phyloP scores from a whole-genome alignment of 2,329 filamentous ascomycete genomes.

The Trichoderma semiorbis region DNA sequence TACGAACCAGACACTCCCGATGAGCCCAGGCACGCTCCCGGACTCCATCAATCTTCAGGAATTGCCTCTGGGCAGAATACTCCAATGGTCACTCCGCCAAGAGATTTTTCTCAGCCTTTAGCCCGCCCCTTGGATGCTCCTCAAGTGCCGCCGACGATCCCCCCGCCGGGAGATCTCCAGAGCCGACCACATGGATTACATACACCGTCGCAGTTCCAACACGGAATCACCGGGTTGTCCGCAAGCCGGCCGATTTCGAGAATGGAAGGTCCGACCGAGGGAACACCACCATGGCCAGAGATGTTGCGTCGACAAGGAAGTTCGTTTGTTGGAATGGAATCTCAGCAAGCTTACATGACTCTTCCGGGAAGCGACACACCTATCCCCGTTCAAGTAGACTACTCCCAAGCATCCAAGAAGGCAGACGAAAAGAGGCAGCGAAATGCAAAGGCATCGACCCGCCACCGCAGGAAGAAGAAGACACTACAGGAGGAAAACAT shows the following conservation, averaged over 20 bases:
- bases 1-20: constrained; percentile 30
- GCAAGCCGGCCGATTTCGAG: constrained; percentile 25
- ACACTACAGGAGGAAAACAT: constrained; percentile 74
- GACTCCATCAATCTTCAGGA: constrained; percentile 26
- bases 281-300: constrained; percentile 31
- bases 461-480: constrained; percentile 78
- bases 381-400: constrained; percentile 67
- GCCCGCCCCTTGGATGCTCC: constrained; percentile 25
- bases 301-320: constrained; percentile 31
- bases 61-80: constrained; percentile 24
- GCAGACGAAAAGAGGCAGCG: constrained; percentile 82
- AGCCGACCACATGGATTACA: constrained; percentile 20
- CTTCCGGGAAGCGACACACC: constrained; percentile 37
- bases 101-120: constrained; percentile 37
- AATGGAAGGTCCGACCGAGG: constrained; percentile 24
- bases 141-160: constrained; percentile 25
- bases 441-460: constrained; percentile 80
- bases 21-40: constrained; percentile 27
- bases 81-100: constrained; percentile 28
- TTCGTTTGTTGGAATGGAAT: constrained; percentile 29
- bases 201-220: constrained; percentile 25
- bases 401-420: constrained; percentile 75
- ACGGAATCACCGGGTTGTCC: constrained; percentile 22
- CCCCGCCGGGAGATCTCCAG: constrained; percentile 22
- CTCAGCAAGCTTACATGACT: constrained; percentile 39